phyloP scores from a whole-genome alignment of 305 asterid genomes.

The Lippia alba region DNA sequence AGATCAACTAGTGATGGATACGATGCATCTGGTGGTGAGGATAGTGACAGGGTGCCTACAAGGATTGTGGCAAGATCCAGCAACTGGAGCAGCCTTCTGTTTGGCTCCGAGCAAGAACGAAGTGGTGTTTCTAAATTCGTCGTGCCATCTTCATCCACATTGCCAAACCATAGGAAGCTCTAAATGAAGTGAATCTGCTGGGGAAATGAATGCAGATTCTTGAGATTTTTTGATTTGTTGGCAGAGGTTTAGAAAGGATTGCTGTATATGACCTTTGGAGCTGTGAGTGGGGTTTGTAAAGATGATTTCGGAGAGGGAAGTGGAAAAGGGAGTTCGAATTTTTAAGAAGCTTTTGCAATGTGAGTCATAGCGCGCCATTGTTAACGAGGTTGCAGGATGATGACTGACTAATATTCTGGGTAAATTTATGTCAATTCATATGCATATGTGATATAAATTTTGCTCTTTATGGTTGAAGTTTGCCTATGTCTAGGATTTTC shows the following conservation, averaged over 20 bases:
- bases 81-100: conserved; percentile 75
- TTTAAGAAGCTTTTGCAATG: conserved; percentile 27
- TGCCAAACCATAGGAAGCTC: conserved; percentile 52
- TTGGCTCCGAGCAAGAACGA: conserved; percentile 67
- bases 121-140: conserved; percentile 35
- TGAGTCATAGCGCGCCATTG: conserved; percentile 17
- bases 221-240: conserved; percentile 57
- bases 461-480: conserved; percentile 19
- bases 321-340: neutral
- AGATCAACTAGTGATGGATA: conserved; percentile 97
- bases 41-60: conserved; percentile 82
- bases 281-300: conserved; percentile 30
- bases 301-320: conserved; percentile 28
- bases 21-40: conserved; percentile 99
- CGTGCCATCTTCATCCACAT: conserved; percentile 60
- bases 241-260: conserved; percentile 24
- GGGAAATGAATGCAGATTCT: conserved; percentile 33
- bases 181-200: conserved; percentile 31
- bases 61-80: conserved; percentile 59
- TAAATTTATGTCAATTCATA: conserved; percentile 24
- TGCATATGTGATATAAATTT: conserved; percentile 27
- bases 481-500: conserved; percentile 22
- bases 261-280: conserved; percentile 28
- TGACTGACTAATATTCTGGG: conserved; percentile 4
- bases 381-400: neutral